These are phyloP conservation scores for Hylodesmum podocarpum DNA, from an alignment of 306 rosid genomes.

Conservation along the genomic window DNA sequence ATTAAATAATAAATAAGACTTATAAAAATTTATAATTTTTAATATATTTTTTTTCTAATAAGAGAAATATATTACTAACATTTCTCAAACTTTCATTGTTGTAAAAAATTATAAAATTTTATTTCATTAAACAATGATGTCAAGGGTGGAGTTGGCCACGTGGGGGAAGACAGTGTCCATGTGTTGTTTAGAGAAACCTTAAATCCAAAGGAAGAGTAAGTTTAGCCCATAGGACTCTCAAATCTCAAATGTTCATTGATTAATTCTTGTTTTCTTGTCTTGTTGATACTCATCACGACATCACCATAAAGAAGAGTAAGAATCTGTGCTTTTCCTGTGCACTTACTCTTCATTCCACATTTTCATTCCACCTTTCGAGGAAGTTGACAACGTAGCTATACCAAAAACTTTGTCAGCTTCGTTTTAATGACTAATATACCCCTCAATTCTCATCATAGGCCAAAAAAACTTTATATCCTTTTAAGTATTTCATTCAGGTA, in stretches of 20 bases:
- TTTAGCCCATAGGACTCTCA: constrained; percentile 5
- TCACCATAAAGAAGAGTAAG: constrained; percentile 39
- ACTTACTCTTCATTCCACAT: constrained; percentile 33
- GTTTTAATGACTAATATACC: constrained; percentile 34
- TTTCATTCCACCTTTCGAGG: constrained; percentile 38
- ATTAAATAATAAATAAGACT: too few species aligned
- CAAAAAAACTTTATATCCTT: background rate
- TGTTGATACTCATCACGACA: constrained; percentile 21
- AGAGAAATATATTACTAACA: too few species aligned
- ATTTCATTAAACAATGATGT: background rate
- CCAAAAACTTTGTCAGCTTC: constrained; percentile 28
- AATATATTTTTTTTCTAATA: too few species aligned
- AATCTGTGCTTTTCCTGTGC: constrained; percentile 49
- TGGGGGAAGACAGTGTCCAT: background rate
- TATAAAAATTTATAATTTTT: too few species aligned
- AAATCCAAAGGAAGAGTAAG: constrained; percentile 32
- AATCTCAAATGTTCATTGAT: constrained; percentile 11
- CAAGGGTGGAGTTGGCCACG: background rate
- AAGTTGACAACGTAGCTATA: constrained; percentile 46
- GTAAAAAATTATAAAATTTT: background rate
- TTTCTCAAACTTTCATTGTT: too few species aligned
- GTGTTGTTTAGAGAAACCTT: constrained; percentile 18
- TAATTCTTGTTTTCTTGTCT: constrained; percentile 15
- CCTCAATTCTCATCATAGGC: constrained; percentile 13
- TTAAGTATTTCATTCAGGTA: background rate